A percentile compares a stretch with the other conserved stretches of the same genome.
phyloP scores from a whole-genome alignment of 495 filamentous ascomycete genomes.

The Talaromyces ruber region DNA sequence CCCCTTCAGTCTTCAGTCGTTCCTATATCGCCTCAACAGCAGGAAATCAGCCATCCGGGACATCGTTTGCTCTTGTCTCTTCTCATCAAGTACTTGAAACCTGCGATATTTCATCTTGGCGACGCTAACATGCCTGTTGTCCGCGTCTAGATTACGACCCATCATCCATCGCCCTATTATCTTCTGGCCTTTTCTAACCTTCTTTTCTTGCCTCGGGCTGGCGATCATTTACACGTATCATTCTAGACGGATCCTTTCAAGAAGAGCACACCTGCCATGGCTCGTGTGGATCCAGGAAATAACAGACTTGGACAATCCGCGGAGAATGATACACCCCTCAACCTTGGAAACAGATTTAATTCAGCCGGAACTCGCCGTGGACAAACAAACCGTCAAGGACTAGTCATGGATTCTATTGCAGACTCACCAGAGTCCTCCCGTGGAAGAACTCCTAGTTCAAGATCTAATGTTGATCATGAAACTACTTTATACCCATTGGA shows the following conservation, averaged over 20 bases:
- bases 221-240: background rate
- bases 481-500: background rate
- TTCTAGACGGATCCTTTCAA: background rate
- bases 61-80: background rate
- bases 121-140: background rate
- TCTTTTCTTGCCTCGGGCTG: background rate
- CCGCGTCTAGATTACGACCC: background rate
- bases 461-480: background rate
- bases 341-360: background rate
- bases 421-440: background rate
- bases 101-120: background rate
- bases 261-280: background rate
- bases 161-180: background rate
- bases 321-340: background rate
- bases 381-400: background rate
- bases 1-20: background rate
- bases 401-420: background rate
- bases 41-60: background rate
- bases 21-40: background rate
- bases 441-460: background rate
- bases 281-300: background rate
- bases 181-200: background rate
- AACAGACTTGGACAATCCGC: background rate
- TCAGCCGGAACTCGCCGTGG: background rate
- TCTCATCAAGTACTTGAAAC: background rate